These are phyloP conservation scores for Dendrobium nobile DNA, from an alignment of 106 monocot genomes.

Conservation along the genomic window DNA sequence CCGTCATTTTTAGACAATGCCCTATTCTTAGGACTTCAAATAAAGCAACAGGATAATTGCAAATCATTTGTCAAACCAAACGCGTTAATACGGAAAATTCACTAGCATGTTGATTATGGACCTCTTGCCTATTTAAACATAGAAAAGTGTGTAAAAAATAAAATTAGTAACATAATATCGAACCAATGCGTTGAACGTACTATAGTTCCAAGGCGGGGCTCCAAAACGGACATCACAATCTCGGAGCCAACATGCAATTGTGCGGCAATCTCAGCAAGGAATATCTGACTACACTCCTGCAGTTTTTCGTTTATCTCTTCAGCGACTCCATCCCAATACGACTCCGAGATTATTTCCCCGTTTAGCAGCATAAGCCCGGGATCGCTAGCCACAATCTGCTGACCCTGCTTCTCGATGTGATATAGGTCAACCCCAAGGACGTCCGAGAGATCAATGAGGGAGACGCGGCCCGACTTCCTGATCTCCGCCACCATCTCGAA, in stretches of 20 bases:
- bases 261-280: conserved; percentile 76
- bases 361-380: conserved; percentile 64
- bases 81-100: not conserved
- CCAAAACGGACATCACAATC: conserved; percentile 54
- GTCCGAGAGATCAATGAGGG: conserved; percentile 80
- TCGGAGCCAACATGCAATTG: conserved; percentile 83
- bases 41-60: too few species aligned
- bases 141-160: not conserved
- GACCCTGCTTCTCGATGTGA: conserved; percentile 68
- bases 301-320: conserved; percentile 93
- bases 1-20: too few species aligned
- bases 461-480: conserved; percentile 54
- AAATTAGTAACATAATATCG: not conserved
- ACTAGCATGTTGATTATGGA: not conserved
- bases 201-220: conserved; percentile 61
- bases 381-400: conserved; percentile 40
- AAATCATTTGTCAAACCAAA: too few species aligned
- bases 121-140: not conserved
- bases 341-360: conserved; percentile 81
- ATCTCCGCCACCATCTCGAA: conserved; percentile 74
- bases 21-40: too few species aligned
- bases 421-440: conserved; percentile 83
- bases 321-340: conserved; percentile 73
- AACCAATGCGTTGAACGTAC: conserved; percentile 29
- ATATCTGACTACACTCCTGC: conserved; percentile 91